Evolutionary conservation across 495 filamentous ascomycete genomes (phyloP).

Genomic region (Diplogelasinospora grovesii): DNA sequence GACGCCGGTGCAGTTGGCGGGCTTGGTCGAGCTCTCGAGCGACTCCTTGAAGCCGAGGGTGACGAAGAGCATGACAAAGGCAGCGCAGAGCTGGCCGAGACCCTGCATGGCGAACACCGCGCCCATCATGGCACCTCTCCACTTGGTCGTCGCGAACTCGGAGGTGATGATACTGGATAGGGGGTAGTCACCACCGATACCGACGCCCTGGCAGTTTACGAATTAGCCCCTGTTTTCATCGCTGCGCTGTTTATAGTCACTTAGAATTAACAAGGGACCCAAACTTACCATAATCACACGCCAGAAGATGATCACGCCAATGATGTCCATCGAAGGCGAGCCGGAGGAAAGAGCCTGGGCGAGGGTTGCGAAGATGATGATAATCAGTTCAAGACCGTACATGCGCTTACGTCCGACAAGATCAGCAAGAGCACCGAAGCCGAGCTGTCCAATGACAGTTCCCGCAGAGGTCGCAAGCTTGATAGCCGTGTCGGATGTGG

Average conservation of each 20-base stretch:
- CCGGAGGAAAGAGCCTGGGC: slow-evolving; percentile 65
- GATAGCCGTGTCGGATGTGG: slow-evolving; percentile 68
- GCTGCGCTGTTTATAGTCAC: not conserved
- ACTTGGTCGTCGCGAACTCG: slow-evolving; percentile 71
- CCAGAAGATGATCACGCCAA: slow-evolving; percentile 83
- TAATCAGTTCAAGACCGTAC: slow-evolving; percentile 82
- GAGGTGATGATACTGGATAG: slow-evolving; percentile 79
- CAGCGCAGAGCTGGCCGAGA: slow-evolving; percentile 66
- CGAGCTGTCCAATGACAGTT: slow-evolving; percentile 77
- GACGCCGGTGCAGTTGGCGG: slow-evolving; percentile 51
- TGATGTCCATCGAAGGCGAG: slow-evolving; percentile 62
- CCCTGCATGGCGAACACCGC: slow-evolving; percentile 82
- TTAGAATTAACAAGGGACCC: not conserved
- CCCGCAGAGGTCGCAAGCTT: slow-evolving; percentile 85
- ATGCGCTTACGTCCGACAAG: slow-evolving; percentile 71
- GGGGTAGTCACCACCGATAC: slow-evolving; percentile 84
- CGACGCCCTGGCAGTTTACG: slow-evolving; percentile 60
- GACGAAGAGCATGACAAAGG: slow-evolving; percentile 64
- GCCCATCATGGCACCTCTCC: slow-evolving; percentile 77
- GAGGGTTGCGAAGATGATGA: slow-evolving; percentile 81
- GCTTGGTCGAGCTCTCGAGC: slow-evolving; percentile 42
- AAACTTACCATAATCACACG: slow-evolving; percentile 65
- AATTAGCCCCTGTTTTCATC: too few species aligned
- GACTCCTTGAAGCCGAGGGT: slow-evolving; percentile 68
- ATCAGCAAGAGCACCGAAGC: slow-evolving; percentile 77